These are phyloP conservation scores for Diversispora epigaea DNA, from an alignment of 192 early-diverging fungal genomes.

Conservation along the genomic window DNA sequence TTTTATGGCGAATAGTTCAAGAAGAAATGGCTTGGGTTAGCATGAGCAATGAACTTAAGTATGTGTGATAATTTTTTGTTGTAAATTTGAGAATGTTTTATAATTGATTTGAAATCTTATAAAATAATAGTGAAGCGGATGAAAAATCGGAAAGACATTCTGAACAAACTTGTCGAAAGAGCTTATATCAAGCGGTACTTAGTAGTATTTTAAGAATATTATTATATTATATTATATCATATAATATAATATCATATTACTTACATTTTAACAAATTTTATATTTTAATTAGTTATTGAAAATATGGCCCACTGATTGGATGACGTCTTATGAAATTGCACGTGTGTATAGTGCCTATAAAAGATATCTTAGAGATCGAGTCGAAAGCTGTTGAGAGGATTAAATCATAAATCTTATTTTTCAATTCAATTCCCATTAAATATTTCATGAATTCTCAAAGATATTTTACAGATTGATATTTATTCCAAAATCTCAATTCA, in stretches of 20 bases:
- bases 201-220: constrained; percentile 6
- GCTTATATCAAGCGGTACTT: constrained; percentile 51
- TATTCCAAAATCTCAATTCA: too few species aligned
- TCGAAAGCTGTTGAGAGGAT: too few species aligned
- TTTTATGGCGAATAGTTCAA: constrained; percentile 38
- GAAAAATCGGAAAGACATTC: constrained; percentile 23
- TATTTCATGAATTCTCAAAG: too few species aligned
- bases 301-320: constrained; percentile 52
- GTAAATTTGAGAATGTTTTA: background rate
- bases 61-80: background rate
- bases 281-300: constrained; percentile 39
- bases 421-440: too few species aligned
- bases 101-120: background rate
- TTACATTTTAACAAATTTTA: background rate
- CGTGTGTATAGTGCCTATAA: constrained; percentile 47
- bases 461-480: too few species aligned
- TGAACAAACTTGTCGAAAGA: constrained; percentile 46
- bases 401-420: too few species aligned
- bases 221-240: background rate
- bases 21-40: constrained; percentile 30
- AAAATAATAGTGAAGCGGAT: constrained; percentile 23
- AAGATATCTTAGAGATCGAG: constrained; percentile 20
- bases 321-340: constrained; percentile 56
- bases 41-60: constrained; percentile 36
- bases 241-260: too few species aligned